These are phyloP conservation scores for Ceriops decandra DNA, from an alignment of 345 rosid genomes.

Conservation along the genomic window DNA sequence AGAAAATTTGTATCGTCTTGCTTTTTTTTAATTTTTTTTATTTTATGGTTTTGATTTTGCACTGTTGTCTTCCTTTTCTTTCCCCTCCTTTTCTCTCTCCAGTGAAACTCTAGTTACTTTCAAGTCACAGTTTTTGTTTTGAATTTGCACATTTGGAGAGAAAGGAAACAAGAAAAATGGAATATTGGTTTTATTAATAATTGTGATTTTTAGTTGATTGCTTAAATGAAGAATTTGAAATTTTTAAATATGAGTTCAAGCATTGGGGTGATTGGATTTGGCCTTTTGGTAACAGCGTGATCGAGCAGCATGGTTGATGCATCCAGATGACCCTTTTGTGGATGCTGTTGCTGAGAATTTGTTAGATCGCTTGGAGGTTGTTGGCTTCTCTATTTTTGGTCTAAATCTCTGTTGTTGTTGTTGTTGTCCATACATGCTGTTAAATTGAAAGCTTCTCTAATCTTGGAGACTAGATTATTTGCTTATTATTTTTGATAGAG, in stretches of 20 bases:
- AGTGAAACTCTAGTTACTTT: too few species aligned
- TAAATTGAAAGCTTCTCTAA: neutral
- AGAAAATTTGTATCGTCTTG: too few species aligned
- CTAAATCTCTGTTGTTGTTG: neutral
- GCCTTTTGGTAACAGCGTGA: constrained; percentile 66
- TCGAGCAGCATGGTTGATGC: constrained; percentile 89
- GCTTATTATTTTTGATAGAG: neutral
- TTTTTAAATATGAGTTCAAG: neutral
- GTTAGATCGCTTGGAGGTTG: constrained; percentile 85
- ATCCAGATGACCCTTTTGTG: constrained; percentile 56
- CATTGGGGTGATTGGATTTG: constrained; percentile 6
- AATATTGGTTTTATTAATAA: neutral
- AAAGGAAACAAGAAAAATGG: too few species aligned
- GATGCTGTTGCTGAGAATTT: constrained; percentile 90
- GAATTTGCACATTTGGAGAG: too few species aligned
- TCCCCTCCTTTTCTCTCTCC: too few species aligned
- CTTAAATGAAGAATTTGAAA: neutral
- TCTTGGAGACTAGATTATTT: neutral
- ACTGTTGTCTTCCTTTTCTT: too few species aligned
- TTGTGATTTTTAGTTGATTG: neutral
- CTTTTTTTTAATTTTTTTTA: too few species aligned
- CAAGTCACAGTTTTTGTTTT: too few species aligned
- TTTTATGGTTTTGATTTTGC: too few species aligned
- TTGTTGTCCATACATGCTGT: neutral
- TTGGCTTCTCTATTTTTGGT: neutral